Percentiles rank a stretch among this genome's conserved stretches.
phyloP scores from a whole-genome alignment of 106 monocot genomes.

The Iris macrosiphon region DNA sequence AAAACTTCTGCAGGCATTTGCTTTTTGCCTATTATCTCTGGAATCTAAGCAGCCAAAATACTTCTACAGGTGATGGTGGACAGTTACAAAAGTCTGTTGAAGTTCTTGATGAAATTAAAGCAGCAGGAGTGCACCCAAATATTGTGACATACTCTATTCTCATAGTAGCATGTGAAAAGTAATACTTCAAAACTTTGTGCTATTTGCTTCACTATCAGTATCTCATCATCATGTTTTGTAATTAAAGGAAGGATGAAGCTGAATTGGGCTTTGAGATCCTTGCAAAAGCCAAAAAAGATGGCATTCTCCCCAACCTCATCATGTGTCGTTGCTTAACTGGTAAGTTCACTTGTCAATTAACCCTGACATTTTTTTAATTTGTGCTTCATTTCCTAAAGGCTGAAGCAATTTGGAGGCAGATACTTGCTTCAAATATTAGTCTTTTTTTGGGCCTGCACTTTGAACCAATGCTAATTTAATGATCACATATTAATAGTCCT shows the following conservation, averaged over 20 bases:
- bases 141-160: conserved; percentile 71
- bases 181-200: conserved; percentile 11
- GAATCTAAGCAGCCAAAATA: background rate
- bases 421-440: background rate
- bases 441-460: too few species aligned
- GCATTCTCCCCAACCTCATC: conserved; percentile 50
- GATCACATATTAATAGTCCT: background rate
- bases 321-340: conserved; percentile 79
- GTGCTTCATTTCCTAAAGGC: conserved; percentile 1
- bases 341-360: conserved; percentile 15
- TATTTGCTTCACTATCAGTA: conserved; percentile 1
- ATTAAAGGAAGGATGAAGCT: conserved; percentile 68
- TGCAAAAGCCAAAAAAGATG: conserved; percentile 54
- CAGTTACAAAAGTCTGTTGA: conserved; percentile 62
- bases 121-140: conserved; percentile 70
- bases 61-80: conserved; percentile 74
- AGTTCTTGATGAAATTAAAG: conserved; percentile 71
- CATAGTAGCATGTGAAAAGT: conserved; percentile 94
- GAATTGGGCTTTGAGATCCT: conserved; percentile 60
- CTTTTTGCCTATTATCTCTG: too few species aligned
- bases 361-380: background rate
- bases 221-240: conserved; percentile 17
- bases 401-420: too few species aligned
- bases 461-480: background rate
- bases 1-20: too few species aligned